A percentile compares a stretch with the other conserved stretches of the same genome.
These are phyloP conservation scores for Tetragonia tetragonoides DNA, from an alignment of 148 eudicot genomes.

Conservation along the genomic window DNA sequence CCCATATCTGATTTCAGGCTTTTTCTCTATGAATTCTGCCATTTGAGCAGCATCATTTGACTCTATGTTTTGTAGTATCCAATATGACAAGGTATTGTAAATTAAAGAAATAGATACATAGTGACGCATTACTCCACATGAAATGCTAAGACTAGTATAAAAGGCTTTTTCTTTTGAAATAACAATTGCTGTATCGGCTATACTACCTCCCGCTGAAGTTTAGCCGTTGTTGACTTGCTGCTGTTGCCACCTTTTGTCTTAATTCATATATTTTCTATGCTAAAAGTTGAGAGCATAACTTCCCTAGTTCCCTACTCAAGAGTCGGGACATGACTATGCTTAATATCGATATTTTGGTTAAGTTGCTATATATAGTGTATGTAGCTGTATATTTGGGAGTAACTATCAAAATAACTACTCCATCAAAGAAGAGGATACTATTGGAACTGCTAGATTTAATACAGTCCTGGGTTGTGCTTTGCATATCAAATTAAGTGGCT, in stretches of 20 bases:
- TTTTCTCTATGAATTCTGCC: background rate
- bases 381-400: background rate
- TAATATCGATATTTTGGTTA: background rate
- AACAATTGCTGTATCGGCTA: too few species aligned
- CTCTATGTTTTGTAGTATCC: background rate
- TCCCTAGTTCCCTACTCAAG: background rate
- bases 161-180: too few species aligned
- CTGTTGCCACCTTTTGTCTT: background rate
- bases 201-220: too few species aligned
- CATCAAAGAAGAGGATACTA: background rate
- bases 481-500: background rate
- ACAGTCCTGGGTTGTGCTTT: background rate
- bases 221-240: background rate
- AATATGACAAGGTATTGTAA: background rate
- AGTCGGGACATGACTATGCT: background rate
- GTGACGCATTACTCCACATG: background rate
- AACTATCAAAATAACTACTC: too few species aligned
- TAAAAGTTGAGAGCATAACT: background rate
- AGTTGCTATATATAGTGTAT: background rate
- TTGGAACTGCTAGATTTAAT: background rate
- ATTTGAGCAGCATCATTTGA: slow-evolving; percentile 5
- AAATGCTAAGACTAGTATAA: too few species aligned
- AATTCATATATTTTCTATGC: too few species aligned
- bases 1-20: background rate
- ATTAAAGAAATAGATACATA: too few species aligned